Base-by-base conservation (phyloP, 495 filamentous ascomycete species). In the Endocarpon pusillum region DNA sequence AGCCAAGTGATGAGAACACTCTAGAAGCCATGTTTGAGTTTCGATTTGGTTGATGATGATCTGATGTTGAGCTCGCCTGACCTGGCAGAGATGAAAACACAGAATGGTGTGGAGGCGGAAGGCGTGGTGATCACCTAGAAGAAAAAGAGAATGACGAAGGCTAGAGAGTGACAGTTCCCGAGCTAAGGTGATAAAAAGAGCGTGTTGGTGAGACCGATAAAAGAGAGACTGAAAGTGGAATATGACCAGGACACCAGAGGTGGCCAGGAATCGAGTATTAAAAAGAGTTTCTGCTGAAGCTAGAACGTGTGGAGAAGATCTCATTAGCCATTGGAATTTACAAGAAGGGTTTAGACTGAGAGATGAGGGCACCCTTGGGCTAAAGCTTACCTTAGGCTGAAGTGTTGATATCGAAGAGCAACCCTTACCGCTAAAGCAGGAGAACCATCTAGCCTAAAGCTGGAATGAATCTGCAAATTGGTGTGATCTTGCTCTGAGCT, bases 261-360 rank as follows among this genome's bases (percentile, higher is more conserved):
- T 17, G 28, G 28, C 28, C 28, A 31, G 28, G 28, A 14, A 31
- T 17, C 12, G 19, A 17, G 19, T 31, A 31, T 31, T 15, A 31
- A 6, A 14, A 15, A 7, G 12, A 7, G 12, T 25, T 7, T n/a
- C 14, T 15, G 12, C 5, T n/a, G 4, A 31, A 31, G 5, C 28
- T 31, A 17, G 12, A 5, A 31, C 5, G n/a, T n/a, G n/a, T n/a
- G n/a, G 12, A 14, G 12, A 31, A 4, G 19, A 31, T 15, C 5
- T 31, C 28, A 31, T 31, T 31, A 31, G 28, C 28, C 5, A 15
- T 12, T 31, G 28, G 28, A 31, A 31, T 31, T 14, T 31, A n/a
- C 28, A n/a, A 17, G 12, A 31, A 31, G 28, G 28, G 28, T 5
- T 5, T 17, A 15, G 28, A 4, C 28, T 31, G 23, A 31, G 12